Conservation (phyloP, 176 grass and related monocot species). For the Aegilops longissima region DNA sequence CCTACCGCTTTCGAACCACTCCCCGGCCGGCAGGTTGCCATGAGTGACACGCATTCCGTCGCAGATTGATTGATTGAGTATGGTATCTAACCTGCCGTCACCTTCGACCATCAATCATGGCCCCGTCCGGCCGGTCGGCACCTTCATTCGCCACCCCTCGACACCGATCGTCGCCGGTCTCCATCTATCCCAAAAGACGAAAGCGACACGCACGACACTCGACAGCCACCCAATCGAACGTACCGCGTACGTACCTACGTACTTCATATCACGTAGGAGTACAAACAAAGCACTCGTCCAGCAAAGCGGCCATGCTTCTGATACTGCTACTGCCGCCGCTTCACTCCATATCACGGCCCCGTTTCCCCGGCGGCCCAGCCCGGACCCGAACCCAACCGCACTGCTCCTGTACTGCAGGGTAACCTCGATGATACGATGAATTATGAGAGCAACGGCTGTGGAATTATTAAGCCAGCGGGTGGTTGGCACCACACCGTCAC, state of each 20-base stretch:
- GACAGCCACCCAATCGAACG: neutral
- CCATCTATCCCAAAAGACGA: neutral
- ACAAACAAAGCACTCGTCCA: neutral
- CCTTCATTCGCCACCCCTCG: neutral
- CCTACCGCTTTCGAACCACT: neutral
- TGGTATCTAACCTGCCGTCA: neutral
- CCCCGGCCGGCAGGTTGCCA: neutral
- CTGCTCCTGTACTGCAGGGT: neutral
- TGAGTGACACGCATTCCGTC: constrained; percentile 3
- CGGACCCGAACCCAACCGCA: no score
- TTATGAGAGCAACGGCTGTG: neutral
- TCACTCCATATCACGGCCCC: neutral
- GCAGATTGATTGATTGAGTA: neutral
- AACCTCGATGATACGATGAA: neutral
- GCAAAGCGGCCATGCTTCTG: neutral
- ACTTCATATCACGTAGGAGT: no score
- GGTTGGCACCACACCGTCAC: neutral
- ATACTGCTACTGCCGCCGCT: neutral
- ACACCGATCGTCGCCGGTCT: neutral
- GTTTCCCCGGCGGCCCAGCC: no score
- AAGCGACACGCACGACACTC: neutral
- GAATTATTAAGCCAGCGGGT: neutral
- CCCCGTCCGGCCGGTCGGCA: neutral
- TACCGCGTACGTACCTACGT: neutral
- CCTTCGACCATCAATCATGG: neutral